Conservation (phyloP, 176 grass and related monocot species). For the Neostapfia colusana region DNA sequence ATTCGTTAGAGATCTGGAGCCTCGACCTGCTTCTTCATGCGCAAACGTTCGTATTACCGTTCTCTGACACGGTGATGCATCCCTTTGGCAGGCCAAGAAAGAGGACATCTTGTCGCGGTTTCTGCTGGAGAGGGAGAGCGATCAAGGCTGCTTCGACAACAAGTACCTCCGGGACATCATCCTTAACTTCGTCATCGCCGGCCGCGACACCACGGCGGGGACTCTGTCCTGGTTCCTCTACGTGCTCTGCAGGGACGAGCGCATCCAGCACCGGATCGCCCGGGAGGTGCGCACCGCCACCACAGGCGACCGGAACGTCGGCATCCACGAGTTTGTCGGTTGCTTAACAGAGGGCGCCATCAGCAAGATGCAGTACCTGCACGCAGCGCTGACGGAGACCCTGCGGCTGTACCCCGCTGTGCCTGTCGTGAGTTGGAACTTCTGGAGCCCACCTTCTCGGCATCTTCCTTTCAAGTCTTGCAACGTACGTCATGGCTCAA, state of each 20-base stretch:
- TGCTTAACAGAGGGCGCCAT: conserved; percentile 50
- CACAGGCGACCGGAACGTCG: conserved; percentile 18
- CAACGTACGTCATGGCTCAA: background rate
- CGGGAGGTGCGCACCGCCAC: conserved; percentile 44
- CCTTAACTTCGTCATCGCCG: conserved; percentile 69
- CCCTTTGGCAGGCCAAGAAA: conserved; percentile 47
- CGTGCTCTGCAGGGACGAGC: conserved; percentile 41
- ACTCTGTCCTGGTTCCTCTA: conserved; percentile 70
- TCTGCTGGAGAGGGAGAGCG: conserved; percentile 50
- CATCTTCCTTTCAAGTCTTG: background rate
- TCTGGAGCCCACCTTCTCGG: background rate
- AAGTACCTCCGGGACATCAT: conserved; percentile 75
- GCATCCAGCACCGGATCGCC: conserved; percentile 46
- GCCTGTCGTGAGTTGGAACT: conserved; percentile 53
- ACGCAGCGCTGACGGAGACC: conserved; percentile 69
- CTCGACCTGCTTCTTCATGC: no score
- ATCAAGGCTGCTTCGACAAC: conserved; percentile 46
- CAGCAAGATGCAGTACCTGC: conserved; percentile 75
- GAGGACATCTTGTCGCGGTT: conserved; percentile 77
- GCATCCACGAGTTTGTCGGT: conserved; percentile 18
- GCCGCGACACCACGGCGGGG: conserved; percentile 68
- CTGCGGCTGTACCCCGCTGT: conserved; percentile 68
- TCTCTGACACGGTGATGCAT: background rate
- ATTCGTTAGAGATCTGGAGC: conserved; percentile 40
- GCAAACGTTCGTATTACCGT: no score